Base-by-base conservation (phyloP, 1,139 yeast species). In the Nematodospora anomalae region DNA sequence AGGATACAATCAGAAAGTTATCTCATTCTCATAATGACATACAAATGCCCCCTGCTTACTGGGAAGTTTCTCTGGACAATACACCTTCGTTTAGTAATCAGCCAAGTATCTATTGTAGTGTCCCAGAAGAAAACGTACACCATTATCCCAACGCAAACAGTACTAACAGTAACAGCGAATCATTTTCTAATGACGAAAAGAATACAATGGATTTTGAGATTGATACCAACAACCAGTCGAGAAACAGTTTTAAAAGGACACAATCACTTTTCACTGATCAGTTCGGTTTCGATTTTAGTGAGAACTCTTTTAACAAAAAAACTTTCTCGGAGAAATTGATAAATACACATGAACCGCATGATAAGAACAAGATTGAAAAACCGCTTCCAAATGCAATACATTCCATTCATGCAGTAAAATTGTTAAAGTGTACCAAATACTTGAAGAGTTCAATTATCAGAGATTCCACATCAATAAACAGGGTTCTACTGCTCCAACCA, bases 381-480 rank as follows among this genome's bases (percentile, higher is more conserved):
- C 41, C 48, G 1, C 36, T 45, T 15, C 55, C 59, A 6, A 51
- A 52, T 36, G 50, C 52, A 2, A 36, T 40, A 4, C 27, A 32
- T 3, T 21, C 28, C 6, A n/a, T 16, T 11, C 14, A 20, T 7
- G 14, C 41, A 3, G 25, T 45, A 18, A 16, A 22, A 6, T n/a
- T 33, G 16, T 26, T 43, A 16, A 32, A 36, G 20, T 29, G 28
- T 20, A 35, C 45, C 1, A 26, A 33, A 4, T 7, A 33, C 25
- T 28, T 35, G 8, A 32, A 31, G 5, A 30, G 9, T 18, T 24
- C 30, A 16, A 28, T 27, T 29, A 32, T 9, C 20, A 28, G 16
- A 28, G 29, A 14, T 15, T 13, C 29, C 20, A 10, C 25, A 24
- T 12, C 29, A 4, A 16, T 18, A 3, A 23, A 32, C 5, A 13